Evolutionary conservation across 2,329 filamentous ascomycete genomes (phyloP), one percentile per base, ranked within the genome.

Genomic region (Orbilia blumenaviensis): DNA sequence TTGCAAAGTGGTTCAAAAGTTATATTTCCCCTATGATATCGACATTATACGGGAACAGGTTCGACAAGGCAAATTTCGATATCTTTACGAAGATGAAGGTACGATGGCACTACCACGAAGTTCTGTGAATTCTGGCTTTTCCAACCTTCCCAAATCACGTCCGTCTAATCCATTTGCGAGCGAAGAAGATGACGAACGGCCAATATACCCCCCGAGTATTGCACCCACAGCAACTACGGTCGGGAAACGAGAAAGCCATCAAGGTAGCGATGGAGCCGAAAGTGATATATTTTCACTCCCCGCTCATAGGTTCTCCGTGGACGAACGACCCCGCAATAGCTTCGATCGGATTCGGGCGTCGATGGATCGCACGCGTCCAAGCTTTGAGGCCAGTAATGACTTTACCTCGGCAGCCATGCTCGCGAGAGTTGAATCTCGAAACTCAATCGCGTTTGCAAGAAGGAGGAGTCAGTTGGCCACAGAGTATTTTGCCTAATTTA

Each of bases 41-140:
- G 95, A 99, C 82, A 96, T 99, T 78, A 90, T 99, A 81, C 92
- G 95, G 54, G 95, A 99, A 83, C 93, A 98, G 84, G 89, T 96
- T 77, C 88, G 88, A 27, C 86, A 90, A 84, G 95, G 95, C 79
- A 90, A 90, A 81, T 98, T 96, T 82, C 89, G 91, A 78, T 88
- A 93, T 80, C 86, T 94, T 58, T 87, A 89, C 67, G 83, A 88
- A 42, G 85, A 85, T 61, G 86, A 84, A n/a, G 84, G 75, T 81
- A 82, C 63, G 81, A 82, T 48, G 82, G 82, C 2, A 79, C 69
- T 74, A 74, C 69, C 69, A 62, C 50, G 69, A 74, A 74, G 44
- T 74, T 74, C 69, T 74, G 44, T 66, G 62, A 74, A 62, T 74
- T 74, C 69, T 74, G 69, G 61, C 69, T 62, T 74, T 67, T 74